Evolutionary conservation across 352 stramenopile genomes (phyloP).

Genomic region (Phytopythium mirpurense): DNA sequence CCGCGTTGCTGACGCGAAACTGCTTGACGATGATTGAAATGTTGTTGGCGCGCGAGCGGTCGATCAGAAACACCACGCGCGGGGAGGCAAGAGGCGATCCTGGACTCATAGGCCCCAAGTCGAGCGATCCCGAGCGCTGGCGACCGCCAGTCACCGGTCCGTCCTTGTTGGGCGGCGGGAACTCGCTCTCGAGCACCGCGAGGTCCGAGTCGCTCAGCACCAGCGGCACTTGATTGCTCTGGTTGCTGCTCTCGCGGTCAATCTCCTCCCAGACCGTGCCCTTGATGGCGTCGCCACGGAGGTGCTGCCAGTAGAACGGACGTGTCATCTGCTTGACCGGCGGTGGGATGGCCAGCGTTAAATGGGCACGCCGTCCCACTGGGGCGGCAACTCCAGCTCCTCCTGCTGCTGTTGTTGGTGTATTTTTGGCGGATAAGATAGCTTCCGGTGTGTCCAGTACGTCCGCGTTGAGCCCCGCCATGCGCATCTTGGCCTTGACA

Average conservation of each 20-base stretch:
- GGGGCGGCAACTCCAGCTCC: constrained; percentile 6
- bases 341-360: constrained; percentile 62
- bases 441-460: constrained; percentile 62
- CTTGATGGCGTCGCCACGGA: constrained; percentile 51
- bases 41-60: constrained; percentile 69
- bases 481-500: constrained; percentile 63
- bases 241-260: constrained; percentile 43
- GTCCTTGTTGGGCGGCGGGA: constrained; percentile 44
- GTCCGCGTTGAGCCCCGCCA: constrained; percentile 50
- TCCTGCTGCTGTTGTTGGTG: constrained; percentile 4
- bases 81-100: constrained; percentile 53
- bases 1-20: constrained; percentile 89
- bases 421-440: constrained; percentile 14
- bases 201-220: constrained; percentile 46
- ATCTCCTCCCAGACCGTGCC: constrained; percentile 80
- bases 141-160: constrained; percentile 30
- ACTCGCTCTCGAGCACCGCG: constrained; percentile 47
- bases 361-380: constrained; percentile 31
- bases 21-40: constrained; percentile 97
- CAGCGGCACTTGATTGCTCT: constrained; percentile 50
- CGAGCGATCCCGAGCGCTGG: constrained; percentile 10
- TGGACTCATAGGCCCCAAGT: constrained; percentile 5
- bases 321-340: constrained; percentile 50
- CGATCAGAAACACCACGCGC: constrained; percentile 70
- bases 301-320: constrained; percentile 74